Evolutionary conservation across 768 basidiomycete genomes (phyloP).

Genomic region (Omphalotus guepiniiformis): DNA sequence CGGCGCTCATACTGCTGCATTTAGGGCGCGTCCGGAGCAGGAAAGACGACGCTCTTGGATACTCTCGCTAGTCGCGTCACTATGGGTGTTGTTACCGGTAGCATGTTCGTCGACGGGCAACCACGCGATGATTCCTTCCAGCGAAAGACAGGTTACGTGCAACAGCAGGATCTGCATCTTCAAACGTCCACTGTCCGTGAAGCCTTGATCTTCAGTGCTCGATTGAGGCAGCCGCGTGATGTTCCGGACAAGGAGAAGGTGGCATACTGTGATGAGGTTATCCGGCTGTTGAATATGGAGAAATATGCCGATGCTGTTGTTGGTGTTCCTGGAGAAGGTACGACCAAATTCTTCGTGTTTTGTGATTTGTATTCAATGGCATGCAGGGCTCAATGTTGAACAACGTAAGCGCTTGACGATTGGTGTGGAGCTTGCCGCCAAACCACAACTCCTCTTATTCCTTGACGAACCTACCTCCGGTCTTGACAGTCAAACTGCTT

Average conservation of each 20-base stretch:
- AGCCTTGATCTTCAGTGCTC: slow-evolving; percentile 41
- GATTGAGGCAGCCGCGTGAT: slow-evolving; percentile 39
- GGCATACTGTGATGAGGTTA: slow-evolving; percentile 42
- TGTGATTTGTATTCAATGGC: slow-evolving; percentile 23
- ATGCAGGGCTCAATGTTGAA: slow-evolving; percentile 51
- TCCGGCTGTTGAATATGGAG: slow-evolving; percentile 43
- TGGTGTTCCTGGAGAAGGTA: slow-evolving; percentile 18
- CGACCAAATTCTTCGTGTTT: background rate
- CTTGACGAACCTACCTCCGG: slow-evolving; percentile 60
- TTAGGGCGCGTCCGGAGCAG: slow-evolving; percentile 15
- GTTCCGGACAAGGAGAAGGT: slow-evolving; percentile 38
- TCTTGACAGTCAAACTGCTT: slow-evolving; percentile 49
- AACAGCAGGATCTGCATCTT: slow-evolving; percentile 45
- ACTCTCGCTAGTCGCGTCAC: slow-evolving; percentile 44
- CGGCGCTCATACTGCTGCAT: background rate
- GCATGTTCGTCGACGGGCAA: slow-evolving; percentile 37
- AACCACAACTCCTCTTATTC: slow-evolving; percentile 50
- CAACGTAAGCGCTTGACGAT: slow-evolving; percentile 56
- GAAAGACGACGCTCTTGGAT: slow-evolving; percentile 38
- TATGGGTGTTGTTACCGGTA: slow-evolving; percentile 43
- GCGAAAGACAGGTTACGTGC: slow-evolving; percentile 44
- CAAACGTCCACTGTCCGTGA: slow-evolving; percentile 49
- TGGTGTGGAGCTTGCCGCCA: slow-evolving; percentile 56
- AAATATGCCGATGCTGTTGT: slow-evolving; percentile 28
- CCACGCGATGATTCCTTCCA: slow-evolving; percentile 31